Evolutionary conservation across 305 asterid genomes (phyloP).

Genomic region (Fraxinus greggii): DNA sequence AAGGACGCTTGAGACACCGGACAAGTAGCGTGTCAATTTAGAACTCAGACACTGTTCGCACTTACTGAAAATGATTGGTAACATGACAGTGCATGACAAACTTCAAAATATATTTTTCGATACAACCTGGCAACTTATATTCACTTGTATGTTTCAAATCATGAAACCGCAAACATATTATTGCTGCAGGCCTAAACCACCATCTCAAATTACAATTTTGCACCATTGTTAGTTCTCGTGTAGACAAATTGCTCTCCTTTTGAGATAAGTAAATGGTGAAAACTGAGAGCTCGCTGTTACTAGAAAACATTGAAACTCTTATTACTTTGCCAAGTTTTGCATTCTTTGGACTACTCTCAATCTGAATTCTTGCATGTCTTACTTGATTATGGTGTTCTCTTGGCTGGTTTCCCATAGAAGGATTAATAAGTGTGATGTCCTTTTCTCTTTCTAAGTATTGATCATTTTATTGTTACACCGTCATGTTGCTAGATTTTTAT

Average conservation of each 20-base stretch:
- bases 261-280: not conserved
- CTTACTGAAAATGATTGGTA: conserved; percentile 1
- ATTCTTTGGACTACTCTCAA: not conserved
- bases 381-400: not conserved
- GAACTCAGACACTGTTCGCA: not conserved
- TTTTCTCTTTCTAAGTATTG: not conserved
- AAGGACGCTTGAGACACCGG: conserved; percentile 10
- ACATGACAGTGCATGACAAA: not conserved
- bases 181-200: not conserved
- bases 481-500: not conserved
- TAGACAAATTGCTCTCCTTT: not conserved
- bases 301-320: not conserved
- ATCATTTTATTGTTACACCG: not conserved
- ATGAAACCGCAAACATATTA: not conserved
- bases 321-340: not conserved
- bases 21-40: conserved; percentile 9
- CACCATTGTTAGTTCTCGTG: not conserved
- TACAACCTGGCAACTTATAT: not conserved
- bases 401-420: not conserved
- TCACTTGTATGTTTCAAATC: not conserved
- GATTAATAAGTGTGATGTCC: not conserved
- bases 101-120: not conserved
- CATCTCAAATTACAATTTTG: not conserved
- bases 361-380: not conserved
- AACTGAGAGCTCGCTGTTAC: not conserved